Evolutionary conservation across 257 asterid genomes (phyloP).

Genomic region (Nicotiana attenuata): DNA sequence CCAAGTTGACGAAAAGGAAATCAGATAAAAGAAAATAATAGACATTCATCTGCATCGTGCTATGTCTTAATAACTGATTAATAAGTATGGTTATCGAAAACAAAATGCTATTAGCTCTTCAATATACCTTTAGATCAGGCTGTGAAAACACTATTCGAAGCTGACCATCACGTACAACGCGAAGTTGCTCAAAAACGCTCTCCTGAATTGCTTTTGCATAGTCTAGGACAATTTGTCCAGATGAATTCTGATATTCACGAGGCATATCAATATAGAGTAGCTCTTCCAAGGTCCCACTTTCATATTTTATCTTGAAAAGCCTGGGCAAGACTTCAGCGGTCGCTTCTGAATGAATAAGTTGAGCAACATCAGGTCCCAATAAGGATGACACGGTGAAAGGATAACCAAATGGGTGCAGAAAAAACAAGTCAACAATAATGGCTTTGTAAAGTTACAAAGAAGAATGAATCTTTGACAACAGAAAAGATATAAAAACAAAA

Average conservation of each 20-base stretch:
- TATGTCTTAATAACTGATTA: not conserved
- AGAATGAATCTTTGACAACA: not conserved
- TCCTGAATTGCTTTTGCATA: slow-evolving; percentile 95
- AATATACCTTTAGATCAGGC: slow-evolving; percentile 79
- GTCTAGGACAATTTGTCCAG: slow-evolving; percentile 91
- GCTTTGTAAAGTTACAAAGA: not conserved
- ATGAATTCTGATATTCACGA: slow-evolving; percentile 79
- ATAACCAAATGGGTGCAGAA: not conserved
- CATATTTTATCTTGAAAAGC: slow-evolving; percentile 79
- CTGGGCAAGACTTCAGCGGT: slow-evolving; percentile 91
- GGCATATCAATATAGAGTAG: slow-evolving; percentile 97
- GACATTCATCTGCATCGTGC: not conserved
- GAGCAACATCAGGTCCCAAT: slow-evolving; percentile 15
- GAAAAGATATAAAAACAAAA: not conserved
- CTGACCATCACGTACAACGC: slow-evolving; percentile 98
- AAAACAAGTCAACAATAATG: not conserved
- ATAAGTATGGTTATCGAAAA: not conserved
- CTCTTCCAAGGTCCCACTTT: slow-evolving; percentile 94
- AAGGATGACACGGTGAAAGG: not conserved
- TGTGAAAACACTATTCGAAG: slow-evolving; percentile 76
- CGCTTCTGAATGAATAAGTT: slow-evolving; percentile 60
- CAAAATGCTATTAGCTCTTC: not conserved
- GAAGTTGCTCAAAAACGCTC: slow-evolving; percentile 93
- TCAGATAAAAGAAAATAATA: not conserved
- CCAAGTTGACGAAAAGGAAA: not conserved